Base-by-base conservation (phyloP, 129 eudicot species). In the Apium graveolens region DNA sequence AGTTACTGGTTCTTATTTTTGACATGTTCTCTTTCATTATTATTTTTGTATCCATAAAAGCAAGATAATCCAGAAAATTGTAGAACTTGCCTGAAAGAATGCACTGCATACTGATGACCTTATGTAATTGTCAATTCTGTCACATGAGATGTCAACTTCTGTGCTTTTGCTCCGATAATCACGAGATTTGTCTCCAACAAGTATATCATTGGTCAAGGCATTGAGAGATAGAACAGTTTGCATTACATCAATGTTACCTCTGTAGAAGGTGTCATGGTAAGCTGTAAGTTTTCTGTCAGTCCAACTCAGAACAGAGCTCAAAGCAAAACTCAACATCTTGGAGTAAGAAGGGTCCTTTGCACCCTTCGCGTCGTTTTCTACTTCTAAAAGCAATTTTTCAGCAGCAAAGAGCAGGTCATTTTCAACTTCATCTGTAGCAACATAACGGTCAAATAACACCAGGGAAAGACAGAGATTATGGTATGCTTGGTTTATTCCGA, bases 81-180 rank as follows among this genome's bases (percentile, higher is more conserved):
- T 6, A 13, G 16, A 62, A 77, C 91, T 84, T 85, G 84, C 99
- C 93, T 96, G 99, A 80, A 97, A 94, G 87, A 96, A 96, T 68
- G 97, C 96, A 79, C 93, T 96, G 49, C 97, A 92, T 51, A 96
- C 90, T 41, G 99, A 96, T 38, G 99, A 96, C 87, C 96, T 83
- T 81, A 96, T 92, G 78, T 90, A 92, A 43, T 94, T 92, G 76
- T 92, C 99, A 16, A 94, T 89, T 88, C 97, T 86, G 84, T 86
- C 90, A 51, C 85, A 92, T 17, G 94, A 91, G 70, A 96, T 97
- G 82, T 90, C 95, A 78, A 83, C 90, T 76, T 92, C 97, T 81
- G 87, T 90, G 66, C 93, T 84, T 85, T 92, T 78, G 49, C 97
- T 88, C 4, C 95, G 94, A 65, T 96, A 92, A 83, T 96, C 99